Base-by-base conservation (phyloP, 805 yeast species). In the Yarrowia bubula region DNA sequence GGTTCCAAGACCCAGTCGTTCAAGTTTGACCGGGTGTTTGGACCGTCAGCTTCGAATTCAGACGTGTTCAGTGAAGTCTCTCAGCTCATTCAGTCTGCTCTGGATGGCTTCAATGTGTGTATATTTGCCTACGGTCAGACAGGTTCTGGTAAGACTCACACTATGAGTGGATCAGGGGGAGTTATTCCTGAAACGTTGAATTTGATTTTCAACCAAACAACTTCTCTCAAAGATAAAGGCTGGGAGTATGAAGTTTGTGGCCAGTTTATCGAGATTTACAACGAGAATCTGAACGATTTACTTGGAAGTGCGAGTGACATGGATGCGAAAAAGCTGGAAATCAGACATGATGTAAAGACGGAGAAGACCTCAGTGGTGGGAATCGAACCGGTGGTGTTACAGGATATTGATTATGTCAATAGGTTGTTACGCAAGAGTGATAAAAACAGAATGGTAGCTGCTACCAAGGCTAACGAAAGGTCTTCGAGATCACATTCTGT, bases 81-180 rank as follows among this genome's bases (percentile, higher is more conserved):
- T 1, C 96, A 92, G 74, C 76, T 93, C 22, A 86, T 93, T 1
- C 97, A 91, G 74, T 90, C 83, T 78, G 86, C 96, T 0, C 74
- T 92, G 13, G 96, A 93, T 75, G 99, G 99, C 0, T 86, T 81
- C 71, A 91, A 91, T 70, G 97, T 92, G 2, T 92, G 98, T 75
- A 90, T 95, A 1, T 91, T 93, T 78, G 96, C 98, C 0, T 93
- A 95, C 74, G 99, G 99, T 0, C 99, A 93, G 75, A 95, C 99
- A 0, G 97, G 95, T 0, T 88, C 98, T 0, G 99, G 99, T 3
- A 93, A 93, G 73, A 93, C 98, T 1, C 87, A 77, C 74, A 95
- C 99, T 0, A 95, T 93, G 98, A 77, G 81, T 31, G 77, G 83
- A 0, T 71, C 75, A 1, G 88, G 87, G 71, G 98, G 99, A 14